Evolutionary conservation across 23 red algal genomes (phyloP).

Genomic region (Gracilaria caudata): DNA sequence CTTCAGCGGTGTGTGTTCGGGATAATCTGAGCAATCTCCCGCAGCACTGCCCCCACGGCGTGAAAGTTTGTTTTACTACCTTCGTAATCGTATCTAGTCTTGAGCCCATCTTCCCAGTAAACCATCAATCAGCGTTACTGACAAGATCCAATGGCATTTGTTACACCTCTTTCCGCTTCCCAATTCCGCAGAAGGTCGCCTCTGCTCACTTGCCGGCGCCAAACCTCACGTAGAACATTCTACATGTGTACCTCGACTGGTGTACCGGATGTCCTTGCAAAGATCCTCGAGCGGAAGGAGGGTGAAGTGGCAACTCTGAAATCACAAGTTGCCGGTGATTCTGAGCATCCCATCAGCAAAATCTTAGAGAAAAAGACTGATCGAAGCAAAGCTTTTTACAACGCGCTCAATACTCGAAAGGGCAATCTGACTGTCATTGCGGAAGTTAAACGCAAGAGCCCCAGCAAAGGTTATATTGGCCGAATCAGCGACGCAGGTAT

Average conservation of each 20-base stretch:
- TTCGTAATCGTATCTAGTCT: background rate
- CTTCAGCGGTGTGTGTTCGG: no score
- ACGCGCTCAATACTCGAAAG: slow-evolving; percentile 59
- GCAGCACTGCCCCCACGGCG: no score
- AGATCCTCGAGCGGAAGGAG: slow-evolving; percentile 90
- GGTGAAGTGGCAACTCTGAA: slow-evolving; percentile 77
- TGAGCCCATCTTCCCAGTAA: background rate
- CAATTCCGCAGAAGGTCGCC: background rate
- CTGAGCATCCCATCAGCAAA: slow-evolving; percentile 69
- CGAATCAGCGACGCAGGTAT: slow-evolving; percentile 73
- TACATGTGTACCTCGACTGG: slow-evolving; percentile 12
- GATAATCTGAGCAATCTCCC: no score
- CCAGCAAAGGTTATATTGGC: slow-evolving; percentile 82
- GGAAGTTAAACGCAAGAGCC: slow-evolving; percentile 95
- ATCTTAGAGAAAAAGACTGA: slow-evolving; percentile 21
- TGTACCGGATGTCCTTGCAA: slow-evolving; percentile 84
- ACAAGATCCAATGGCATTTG: slow-evolving; percentile 33
- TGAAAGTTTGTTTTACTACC: no score
- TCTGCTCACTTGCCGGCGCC: background rate
- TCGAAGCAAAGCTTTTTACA: slow-evolving; percentile 66
- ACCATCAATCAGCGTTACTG: background rate
- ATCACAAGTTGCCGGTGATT: slow-evolving; percentile 58
- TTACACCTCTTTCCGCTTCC: background rate
- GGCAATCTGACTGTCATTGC: slow-evolving; percentile 89
- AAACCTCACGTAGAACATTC: background rate